Evolutionary conservation across 164 flowering plant species (phyloP).

Genomic region (Malania oleifera): DNA sequence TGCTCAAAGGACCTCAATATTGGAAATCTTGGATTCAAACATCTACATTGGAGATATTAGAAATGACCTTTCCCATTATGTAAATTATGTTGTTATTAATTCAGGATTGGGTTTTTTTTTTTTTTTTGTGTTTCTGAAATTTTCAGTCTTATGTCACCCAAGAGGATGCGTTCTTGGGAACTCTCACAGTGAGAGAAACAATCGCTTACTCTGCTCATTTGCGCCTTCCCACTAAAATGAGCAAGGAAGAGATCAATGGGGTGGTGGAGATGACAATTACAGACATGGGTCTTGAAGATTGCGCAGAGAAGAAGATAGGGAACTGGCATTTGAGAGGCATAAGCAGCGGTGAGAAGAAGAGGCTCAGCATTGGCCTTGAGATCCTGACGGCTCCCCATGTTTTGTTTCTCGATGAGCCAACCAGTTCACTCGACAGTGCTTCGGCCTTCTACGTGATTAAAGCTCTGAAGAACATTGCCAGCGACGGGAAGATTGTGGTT

Average conservation of each 20-base stretch:
- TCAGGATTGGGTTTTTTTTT: too few relatives aligned
- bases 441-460: neutral
- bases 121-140: neutral
- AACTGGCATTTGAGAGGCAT: constrained; percentile 3
- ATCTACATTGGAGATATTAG: too few relatives aligned
- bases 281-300: neutral
- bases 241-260: neutral
- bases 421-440: constrained; percentile 1
- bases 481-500: neutral
- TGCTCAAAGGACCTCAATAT: too few relatives aligned
- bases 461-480: neutral
- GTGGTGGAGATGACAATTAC: neutral
- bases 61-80: too few relatives aligned
- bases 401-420: neutral
- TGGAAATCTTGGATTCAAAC: too few relatives aligned
- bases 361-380: neutral
- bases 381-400: neutral
- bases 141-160: neutral
- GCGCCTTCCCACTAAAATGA: neutral
- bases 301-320: neutral
- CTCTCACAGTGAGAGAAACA: neutral
- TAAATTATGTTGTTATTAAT: too few relatives aligned
- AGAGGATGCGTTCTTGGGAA: neutral
- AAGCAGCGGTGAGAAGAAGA: neutral
- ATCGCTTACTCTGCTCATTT: neutral